Percentiles rank a stretch among this genome's conserved stretches.
These are phyloP conservation scores for cucumber (Cucumis sativus) DNA, from an alignment of 306 rosid genomes.

Conservation along the genomic window Cucumber_9930_V3 NC_026655.2:29620501-29621000, in stretches of 20 bases:
- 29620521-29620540: background rate
- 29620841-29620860: slow-evolving; percentile 16
- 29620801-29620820: slow-evolving; percentile 16
- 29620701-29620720: slow-evolving; percentile 54
- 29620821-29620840: slow-evolving; percentile 22
- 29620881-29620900: slow-evolving; percentile 52
- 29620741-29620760: slow-evolving; percentile 34
- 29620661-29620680: slow-evolving; percentile 35
- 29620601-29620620: background rate
- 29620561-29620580: background rate
- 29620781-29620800: slow-evolving; percentile 14
- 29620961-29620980: background rate
- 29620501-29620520: background rate
- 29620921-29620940: slow-evolving; percentile 48
- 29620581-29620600: background rate
- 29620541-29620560: background rate
- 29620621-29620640: background rate
- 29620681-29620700: slow-evolving; percentile 34
- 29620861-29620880: slow-evolving; percentile 47
- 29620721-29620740: slow-evolving; percentile 32
- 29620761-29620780: slow-evolving; percentile 17
- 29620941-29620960: background rate
- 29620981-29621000: background rate
- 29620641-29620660: slow-evolving; percentile 41
- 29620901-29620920: slow-evolving; percentile 32